Conservation (phyloP, 768 basidiomycete genomes). For the Boletus tomentosulus region DNA sequence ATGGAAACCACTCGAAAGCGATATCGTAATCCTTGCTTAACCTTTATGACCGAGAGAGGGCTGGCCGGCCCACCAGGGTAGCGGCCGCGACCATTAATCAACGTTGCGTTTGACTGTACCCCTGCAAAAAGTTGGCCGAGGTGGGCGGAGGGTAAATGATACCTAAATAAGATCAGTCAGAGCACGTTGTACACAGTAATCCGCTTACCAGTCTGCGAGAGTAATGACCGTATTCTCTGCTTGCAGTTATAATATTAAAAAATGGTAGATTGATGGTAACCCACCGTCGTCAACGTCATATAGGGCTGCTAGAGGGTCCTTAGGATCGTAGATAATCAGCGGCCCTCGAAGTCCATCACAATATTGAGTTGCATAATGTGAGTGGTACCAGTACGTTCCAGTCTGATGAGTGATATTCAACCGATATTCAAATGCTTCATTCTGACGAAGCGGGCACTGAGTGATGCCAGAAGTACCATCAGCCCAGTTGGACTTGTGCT, state of each 20-base stretch:
- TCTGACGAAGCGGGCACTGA: slow-evolving; percentile 37
- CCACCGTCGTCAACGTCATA: slow-evolving; percentile 34
- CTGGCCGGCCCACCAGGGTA: background rate
- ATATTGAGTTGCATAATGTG: slow-evolving; percentile 44
- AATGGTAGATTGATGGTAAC: background rate
- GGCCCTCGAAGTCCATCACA: slow-evolving; percentile 30
- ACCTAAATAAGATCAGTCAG: slow-evolving; percentile 23
- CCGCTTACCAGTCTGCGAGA: slow-evolving; percentile 39
- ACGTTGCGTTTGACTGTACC: slow-evolving; percentile 32
- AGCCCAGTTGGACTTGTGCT: slow-evolving; percentile 34
- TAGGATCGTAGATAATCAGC: slow-evolving; percentile 38
- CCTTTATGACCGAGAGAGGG: background rate
- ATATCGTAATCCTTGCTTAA: background rate
- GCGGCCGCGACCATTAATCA: slow-evolving; percentile 28
- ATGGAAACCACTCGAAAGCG: background rate
- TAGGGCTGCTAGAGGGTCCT: slow-evolving; percentile 9
- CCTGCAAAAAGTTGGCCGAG: slow-evolving; percentile 8
- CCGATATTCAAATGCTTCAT: slow-evolving; percentile 35
- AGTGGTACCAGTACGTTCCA: slow-evolving; percentile 43
- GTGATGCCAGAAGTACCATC: slow-evolving; percentile 43
- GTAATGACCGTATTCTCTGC: slow-evolving; percentile 19
- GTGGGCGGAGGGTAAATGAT: slow-evolving; percentile 26
- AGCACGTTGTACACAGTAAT: background rate
- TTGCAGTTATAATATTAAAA: background rate
- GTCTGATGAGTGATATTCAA: slow-evolving; percentile 25